Evolutionary conservation across 2,329 filamentous ascomycete genomes (phyloP), one percentile per base, ranked within the genome.

Genomic region (Penicillium sp.): DNA sequence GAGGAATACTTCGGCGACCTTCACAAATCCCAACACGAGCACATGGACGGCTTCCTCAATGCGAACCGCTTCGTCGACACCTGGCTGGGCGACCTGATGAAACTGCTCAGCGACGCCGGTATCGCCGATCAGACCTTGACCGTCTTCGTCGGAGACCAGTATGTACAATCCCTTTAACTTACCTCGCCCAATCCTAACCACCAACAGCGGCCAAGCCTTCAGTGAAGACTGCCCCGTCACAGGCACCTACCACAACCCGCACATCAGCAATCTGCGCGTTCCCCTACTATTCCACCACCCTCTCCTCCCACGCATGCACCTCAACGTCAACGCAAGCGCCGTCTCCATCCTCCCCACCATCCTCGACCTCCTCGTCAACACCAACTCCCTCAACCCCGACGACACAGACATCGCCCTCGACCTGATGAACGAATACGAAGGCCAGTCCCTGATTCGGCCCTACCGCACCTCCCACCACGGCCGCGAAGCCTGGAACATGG

Each of bases 371-470:
- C 65, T 79, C 14, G 61, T 76, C 42, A 68, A 71, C 50, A 75
- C 75, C 21, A 66, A 70, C 36, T 78, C 76, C 3, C 60, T 79
- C 18, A 66, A 74, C 47, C 47, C 58, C 2, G 55, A 63, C 16
- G 74, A 74, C 52, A 63, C 60, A 2, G 54, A 61, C 1, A 68
- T 70, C 5, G 75, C 75, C 10, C 59, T 65, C 3, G 71, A 76
- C 47, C 62, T 80, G 2, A 67, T 77, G 8, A 70, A 75, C 27
- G 71, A 77, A 47, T 79, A 79, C 59, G 74, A 79, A 63, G 77
- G 75, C 9, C 77, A 79, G 55, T 78, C 75, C 0, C 66, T 79
- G 7, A 71, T 79, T 43, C 72, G 77, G 2, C 74, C 75, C 0
- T 75, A 71, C 55, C 63, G 69, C 43, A 47, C 67, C 5, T 59